These are phyloP conservation scores for Dendrostoma leiphaemia DNA, from an alignment of 2,329 filamentous ascomycete species.

Conservation along the genomic window DNA sequence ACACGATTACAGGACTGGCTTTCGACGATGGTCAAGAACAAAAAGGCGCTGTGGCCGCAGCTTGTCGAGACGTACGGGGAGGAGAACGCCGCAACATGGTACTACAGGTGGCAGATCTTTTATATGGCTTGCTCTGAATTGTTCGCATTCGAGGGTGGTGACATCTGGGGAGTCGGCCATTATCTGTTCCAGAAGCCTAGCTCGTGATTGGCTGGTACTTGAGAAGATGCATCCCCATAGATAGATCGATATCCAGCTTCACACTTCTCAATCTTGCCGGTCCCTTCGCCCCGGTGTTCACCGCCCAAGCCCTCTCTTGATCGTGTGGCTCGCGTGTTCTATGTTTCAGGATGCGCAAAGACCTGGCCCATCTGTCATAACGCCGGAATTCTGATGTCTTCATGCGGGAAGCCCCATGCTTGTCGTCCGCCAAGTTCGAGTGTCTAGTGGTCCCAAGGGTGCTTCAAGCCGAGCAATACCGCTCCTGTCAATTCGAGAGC, in stretches of 20 bases:
- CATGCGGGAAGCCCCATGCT: background rate
- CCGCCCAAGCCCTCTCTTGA: background rate
- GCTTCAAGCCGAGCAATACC: conserved; percentile 86
- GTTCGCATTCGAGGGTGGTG: conserved; percentile 63
- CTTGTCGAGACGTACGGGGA: conserved; percentile 64
- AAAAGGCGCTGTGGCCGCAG: conserved; percentile 61
- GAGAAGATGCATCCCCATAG: background rate
- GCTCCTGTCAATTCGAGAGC: conserved; percentile 47
- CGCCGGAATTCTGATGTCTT: background rate
- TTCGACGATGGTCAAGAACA: conserved; percentile 55
- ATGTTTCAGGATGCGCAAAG: background rate
- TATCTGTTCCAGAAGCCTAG: conserved; percentile 62
- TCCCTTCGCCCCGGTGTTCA: background rate
- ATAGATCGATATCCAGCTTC: background rate
- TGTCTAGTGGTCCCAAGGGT: conserved; percentile 87
- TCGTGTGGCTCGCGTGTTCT: background rate
- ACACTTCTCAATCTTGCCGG: background rate
- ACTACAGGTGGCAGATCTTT: conserved; percentile 69
- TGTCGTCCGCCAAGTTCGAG: background rate
- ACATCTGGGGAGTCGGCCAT: conserved; percentile 67
- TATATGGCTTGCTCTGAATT: conserved; percentile 70
- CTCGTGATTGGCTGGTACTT: conserved; percentile 10
- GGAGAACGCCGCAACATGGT: conserved; percentile 60
- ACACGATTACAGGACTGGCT: conserved; percentile 55
- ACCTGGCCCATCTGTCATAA: background rate